Conservation (phyloP, 1,284 basidiomycete species). For the Sporisorium scitamineum region DNA sequence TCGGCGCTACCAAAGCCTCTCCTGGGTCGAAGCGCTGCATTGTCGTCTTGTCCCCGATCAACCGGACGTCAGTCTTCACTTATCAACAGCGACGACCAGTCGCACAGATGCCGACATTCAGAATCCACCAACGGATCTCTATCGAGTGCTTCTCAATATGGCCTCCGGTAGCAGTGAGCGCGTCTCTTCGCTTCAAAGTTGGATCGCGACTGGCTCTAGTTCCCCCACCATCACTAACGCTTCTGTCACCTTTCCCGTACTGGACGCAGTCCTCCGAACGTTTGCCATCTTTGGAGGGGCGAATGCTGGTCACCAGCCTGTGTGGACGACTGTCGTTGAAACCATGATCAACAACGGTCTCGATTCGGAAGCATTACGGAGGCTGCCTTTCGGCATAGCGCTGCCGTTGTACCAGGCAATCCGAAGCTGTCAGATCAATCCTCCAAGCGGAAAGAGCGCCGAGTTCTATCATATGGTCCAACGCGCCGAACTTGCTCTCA, state of each 20-base stretch:
- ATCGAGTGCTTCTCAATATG: slow-evolving; percentile 17
- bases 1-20: background rate
- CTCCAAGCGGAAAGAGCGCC: slow-evolving; percentile 79
- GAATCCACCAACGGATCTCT: slow-evolving; percentile 18
- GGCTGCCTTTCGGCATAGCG: slow-evolving; percentile 78
- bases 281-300: slow-evolving; percentile 16
- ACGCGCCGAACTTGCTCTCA: slow-evolving; percentile 78
- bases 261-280: slow-evolving; percentile 17
- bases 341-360: slow-evolving; percentile 75
- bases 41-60: slow-evolving; percentile 2
- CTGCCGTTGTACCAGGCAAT: slow-evolving; percentile 85
- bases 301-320: background rate
- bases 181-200: slow-evolving; percentile 7
- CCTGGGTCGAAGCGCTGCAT: slow-evolving; percentile 21
- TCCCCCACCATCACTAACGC: background rate
- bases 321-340: slow-evolving; percentile 72
- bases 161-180: background rate
- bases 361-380: slow-evolving; percentile 73
- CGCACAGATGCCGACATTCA: background rate
- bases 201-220: slow-evolving; percentile 3
- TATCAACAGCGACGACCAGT: no score
- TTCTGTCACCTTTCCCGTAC: slow-evolving; percentile 14
- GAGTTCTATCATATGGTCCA: slow-evolving; percentile 81
- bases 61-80: no score
- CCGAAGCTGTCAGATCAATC: slow-evolving; percentile 81